A percentile compares a stretch with the other conserved stretches of the same genome.
These are phyloP conservation scores for Hymenoscyphus repandus DNA, from an alignment of 2,329 filamentous ascomycete genomes.

Conservation along the genomic window DNA sequence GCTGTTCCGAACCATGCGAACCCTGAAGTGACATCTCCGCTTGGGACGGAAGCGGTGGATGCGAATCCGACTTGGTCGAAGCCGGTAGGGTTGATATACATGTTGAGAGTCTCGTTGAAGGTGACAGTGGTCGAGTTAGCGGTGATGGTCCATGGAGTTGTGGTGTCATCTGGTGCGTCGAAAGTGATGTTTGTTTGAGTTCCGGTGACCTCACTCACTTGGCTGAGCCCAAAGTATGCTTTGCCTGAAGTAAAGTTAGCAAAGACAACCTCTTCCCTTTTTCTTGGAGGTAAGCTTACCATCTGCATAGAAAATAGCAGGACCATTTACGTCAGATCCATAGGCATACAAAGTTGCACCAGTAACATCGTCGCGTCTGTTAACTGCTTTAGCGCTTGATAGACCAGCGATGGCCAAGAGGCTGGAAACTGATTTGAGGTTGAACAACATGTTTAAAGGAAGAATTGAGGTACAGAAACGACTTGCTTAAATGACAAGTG, in stretches of 20 bases:
- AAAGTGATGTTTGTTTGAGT: constrained; percentile 30
- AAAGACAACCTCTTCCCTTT: background rate
- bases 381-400: constrained; percentile 5
- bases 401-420: constrained; percentile 8
- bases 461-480: background rate
- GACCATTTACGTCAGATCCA: constrained; percentile 26
- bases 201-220: constrained; percentile 16
- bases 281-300: constrained; percentile 23
- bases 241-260: constrained; percentile 20
- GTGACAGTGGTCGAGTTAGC: constrained; percentile 21
- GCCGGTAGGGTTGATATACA: constrained; percentile 26
- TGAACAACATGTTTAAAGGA: constrained; percentile 14
- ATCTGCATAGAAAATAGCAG: constrained; percentile 31
- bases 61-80: constrained; percentile 28
- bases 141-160: constrained; percentile 20
- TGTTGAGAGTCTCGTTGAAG: constrained; percentile 16
- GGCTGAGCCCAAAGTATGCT: constrained; percentile 30
- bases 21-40: constrained; percentile 21
- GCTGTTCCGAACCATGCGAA: constrained; percentile 31
- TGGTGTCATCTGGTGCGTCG: constrained; percentile 19
- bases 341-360: constrained; percentile 29
- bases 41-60: constrained; percentile 16
- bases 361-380: constrained; percentile 1
- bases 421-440: constrained; percentile 1
- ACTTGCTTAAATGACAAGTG: background rate